These are phyloP conservation scores for Penicillium crustosum DNA, from an alignment of 2,329 filamentous ascomycete genomes.

Conservation along the genomic window DNA sequence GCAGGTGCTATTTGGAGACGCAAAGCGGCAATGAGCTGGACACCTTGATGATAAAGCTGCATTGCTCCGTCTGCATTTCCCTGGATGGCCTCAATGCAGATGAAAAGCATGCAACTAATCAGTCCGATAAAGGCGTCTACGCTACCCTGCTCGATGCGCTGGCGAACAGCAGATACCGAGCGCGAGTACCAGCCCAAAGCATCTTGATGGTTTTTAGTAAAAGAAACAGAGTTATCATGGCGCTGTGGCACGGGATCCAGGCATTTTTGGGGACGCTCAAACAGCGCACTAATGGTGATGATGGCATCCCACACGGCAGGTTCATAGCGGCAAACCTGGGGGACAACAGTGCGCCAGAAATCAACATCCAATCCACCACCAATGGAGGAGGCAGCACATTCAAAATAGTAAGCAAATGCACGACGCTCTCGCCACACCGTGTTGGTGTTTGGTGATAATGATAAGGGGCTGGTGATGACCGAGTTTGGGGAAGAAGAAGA, in stretches of 20 bases:
- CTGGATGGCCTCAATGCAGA: conserved; percentile 34
- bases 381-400: conserved; percentile 32
- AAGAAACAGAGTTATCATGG: not conserved
- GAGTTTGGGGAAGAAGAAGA: not conserved
- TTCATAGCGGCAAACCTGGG: conserved; percentile 37
- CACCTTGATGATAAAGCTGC: conserved; percentile 32
- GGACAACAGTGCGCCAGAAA: conserved; percentile 40
- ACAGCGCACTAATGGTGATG: conserved; percentile 38
- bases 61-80: conserved; percentile 28
- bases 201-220: conserved; percentile 26
- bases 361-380: conserved; percentile 36
- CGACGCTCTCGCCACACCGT: conserved; percentile 36
- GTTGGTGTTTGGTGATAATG: conserved; percentile 26
- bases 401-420: conserved; percentile 41
- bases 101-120: conserved; percentile 36
- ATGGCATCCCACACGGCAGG: conserved; percentile 43
- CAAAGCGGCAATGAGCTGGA: conserved; percentile 27
- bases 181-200: conserved; percentile 35
- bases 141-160: conserved; percentile 25
- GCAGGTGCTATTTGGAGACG: conserved; percentile 15
- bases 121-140: conserved; percentile 31
- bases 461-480: conserved; percentile 11
- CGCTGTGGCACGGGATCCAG: conserved; percentile 8
- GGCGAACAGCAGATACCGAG: conserved; percentile 29
- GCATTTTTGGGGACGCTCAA: conserved; percentile 29